Evolutionary conservation across 2,329 filamentous ascomycete species (phyloP), one percentile per base, ranked within the genome.

Genomic region (Trichoderma oligosporum): DNA sequence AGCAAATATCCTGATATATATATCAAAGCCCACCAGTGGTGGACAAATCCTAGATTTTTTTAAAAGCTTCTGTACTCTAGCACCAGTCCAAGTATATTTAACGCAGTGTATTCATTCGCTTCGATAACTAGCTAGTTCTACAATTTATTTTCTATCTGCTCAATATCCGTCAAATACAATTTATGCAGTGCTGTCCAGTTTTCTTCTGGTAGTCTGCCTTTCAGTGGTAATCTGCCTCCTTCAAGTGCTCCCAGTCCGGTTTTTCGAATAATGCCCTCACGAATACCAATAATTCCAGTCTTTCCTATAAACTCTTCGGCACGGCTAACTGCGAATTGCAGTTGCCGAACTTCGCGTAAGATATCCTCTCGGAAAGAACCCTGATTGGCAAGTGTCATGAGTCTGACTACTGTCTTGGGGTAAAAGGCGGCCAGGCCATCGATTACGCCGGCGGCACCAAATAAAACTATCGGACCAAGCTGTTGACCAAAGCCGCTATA

Each of bases 401-500:
- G 66, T 65, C 1, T 64, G 33, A 84, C 80, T 0, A 87, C 76
- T 0, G 81, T 78, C 65, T 82, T 81, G 14, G 85, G 85, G 68
- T 84, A 87, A 71, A 86, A 79, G 2, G 79, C 82, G 0, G 83
- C 82, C 2, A 83, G 76, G 1, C 82, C 83, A 60, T 86, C 83
- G 51, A 86, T 85, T 27, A 82, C 81, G 14, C 82, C 83, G 2
- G 77, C 79, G 29, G 79, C 80, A 33, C 83, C 83, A 24, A 86
- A 76, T 16, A 80, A 74, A 2, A 85, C 70, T 2, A 82, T 78
- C 1, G 84, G 83, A 2, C 85, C 77, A 2, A 87, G 75, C 66
- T 86, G 85, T 67, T 87, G 84, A 3, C 84, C 85, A 1, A 87
- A 76, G 0, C 85, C 84, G 3, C 82, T 85, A 73, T 82, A 87